Evolutionary conservation across 2,329 filamentous ascomycete species (phyloP), one percentile per base, ranked within the genome.

Genomic region (Botrytis fragariae): DNA sequence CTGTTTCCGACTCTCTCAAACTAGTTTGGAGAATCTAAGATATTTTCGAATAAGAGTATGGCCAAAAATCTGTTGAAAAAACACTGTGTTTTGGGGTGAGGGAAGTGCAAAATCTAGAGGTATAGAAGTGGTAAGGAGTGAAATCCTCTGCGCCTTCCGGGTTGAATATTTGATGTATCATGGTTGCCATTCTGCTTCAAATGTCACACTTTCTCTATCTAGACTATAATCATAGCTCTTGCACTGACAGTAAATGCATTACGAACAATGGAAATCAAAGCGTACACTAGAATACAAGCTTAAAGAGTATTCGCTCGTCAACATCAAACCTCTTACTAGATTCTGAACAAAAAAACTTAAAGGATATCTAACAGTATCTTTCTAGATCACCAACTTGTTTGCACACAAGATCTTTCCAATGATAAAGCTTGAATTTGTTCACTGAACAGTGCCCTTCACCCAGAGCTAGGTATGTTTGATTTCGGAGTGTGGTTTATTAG

Each of bases 41-140:
- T 37, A 8, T 9, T 32, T 54, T 57, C 8, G 51, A 51, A 51
- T 35, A 16, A 67, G 44, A 54, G 51, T 54, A 51, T 10, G n/a
- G 16, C n/a, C 35, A 39, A 54, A 29, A 51, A 39, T 29, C n/a
- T n/a, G n/a, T n/a, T n/a, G n/a, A 35, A 35, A 83, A 72, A 78
- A 83, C 7, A 18, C n/a, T 18, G 16, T 45, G 8, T 32, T 59
- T 22, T n/a, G 45, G 65, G 37, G 4, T 29, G 14, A n/a, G 14
- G 7, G 12, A 57, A 8, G 16, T 20, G 7, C 29, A 18, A 37
- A 54, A 5, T n/a, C 8, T 22, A 25, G 10, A 42, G 5, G n/a
- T 22, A 22, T 3, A 18, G 25, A 14, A 22, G 8, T 29, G 18
- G 8, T 16, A 7, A 14, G 25, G 20, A 29, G 48, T 0, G 9